Conservation (phyloP, 2,329 filamentous ascomycete species). For the Coccinonectria pachysandricola region DNA sequence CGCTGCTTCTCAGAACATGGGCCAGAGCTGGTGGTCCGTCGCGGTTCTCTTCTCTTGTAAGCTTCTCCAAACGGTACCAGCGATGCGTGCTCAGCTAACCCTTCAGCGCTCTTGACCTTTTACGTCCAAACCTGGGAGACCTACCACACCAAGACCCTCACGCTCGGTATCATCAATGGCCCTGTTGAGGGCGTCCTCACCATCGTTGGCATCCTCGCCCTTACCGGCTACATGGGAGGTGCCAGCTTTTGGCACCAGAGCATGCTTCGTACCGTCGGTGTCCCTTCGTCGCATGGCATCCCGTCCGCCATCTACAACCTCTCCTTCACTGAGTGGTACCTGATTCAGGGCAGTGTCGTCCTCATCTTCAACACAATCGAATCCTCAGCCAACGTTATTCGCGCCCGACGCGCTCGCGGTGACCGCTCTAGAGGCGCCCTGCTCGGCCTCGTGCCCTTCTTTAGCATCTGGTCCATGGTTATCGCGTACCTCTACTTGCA, state of each 20-base stretch:
- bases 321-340: constrained; percentile 86
- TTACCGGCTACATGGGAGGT: constrained; percentile 78
- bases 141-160: constrained; percentile 94
- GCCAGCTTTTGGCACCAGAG: constrained; percentile 89
- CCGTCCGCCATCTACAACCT: constrained; percentile 65
- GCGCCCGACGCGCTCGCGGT: constrained; percentile 62
- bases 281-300: constrained; percentile 54
- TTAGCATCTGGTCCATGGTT: constrained; percentile 66
- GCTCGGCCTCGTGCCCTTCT: constrained; percentile 74
- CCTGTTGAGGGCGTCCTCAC: constrained; percentile 91
- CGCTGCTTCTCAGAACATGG: constrained; percentile 83
- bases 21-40: constrained; percentile 84
- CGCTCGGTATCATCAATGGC: constrained; percentile 82
- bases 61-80: too few relatives aligned
- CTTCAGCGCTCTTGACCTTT: constrained; percentile 77
- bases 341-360: constrained; percentile 74
- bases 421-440: constrained; percentile 66
- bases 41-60: constrained; percentile 71
- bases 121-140: constrained; percentile 99
- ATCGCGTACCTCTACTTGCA: constrained; percentile 74
- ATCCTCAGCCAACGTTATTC: constrained; percentile 75
- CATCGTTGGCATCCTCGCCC: constrained; percentile 67
- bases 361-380: constrained; percentile 76
- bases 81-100: too few relatives aligned
- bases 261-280: constrained; percentile 59